Percentiles rank a stretch among this genome's conserved stretches.
These are phyloP conservation scores for Candida ovalis DNA, from an alignment of 805 yeast genomes.

Conservation along the genomic window DNA sequence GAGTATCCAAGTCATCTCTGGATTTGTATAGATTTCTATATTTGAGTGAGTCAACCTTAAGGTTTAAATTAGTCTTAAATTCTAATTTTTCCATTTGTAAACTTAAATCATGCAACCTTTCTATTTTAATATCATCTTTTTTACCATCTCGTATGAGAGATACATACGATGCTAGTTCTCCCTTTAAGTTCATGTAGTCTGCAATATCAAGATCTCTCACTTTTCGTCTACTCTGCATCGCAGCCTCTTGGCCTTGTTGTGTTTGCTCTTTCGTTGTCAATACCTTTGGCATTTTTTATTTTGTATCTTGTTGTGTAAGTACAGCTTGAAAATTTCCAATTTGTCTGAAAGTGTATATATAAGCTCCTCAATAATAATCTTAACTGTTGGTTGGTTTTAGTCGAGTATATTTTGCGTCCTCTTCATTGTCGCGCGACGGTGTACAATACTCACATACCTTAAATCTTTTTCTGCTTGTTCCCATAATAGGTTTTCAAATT, in stretches of 20 bases:
- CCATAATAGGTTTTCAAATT: no score
- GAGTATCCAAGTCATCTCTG: constrained; percentile 16
- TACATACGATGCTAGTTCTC: constrained; percentile 15
- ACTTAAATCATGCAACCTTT: not conserved
- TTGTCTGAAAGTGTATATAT: no score
- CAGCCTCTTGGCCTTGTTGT: constrained; percentile 15
- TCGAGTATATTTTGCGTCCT: no score
- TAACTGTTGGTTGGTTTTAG: no score
- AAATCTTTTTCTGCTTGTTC: no score
- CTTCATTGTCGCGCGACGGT: no score
- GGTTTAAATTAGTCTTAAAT: constrained; percentile 16
- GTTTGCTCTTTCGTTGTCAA: not conserved
- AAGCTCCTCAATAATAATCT: no score
- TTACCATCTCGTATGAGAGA: constrained; percentile 14
- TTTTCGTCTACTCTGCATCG: constrained; percentile 27
- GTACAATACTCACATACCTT: no score
- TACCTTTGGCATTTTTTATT: not conserved
- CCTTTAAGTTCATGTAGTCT: constrained; percentile 20
- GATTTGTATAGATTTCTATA: constrained; percentile 14
- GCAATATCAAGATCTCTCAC: constrained; percentile 30
- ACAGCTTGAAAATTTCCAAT: no score
- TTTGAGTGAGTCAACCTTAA: constrained; percentile 19
- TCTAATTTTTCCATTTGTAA: constrained; percentile 17
- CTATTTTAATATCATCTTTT: constrained; percentile 8
- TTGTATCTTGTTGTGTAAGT: not conserved